Evolutionary conservation across 495 filamentous ascomycete species (phyloP), one percentile per base, ranked within the genome.

Genomic region (Polyplosphaeria fusca): DNA sequence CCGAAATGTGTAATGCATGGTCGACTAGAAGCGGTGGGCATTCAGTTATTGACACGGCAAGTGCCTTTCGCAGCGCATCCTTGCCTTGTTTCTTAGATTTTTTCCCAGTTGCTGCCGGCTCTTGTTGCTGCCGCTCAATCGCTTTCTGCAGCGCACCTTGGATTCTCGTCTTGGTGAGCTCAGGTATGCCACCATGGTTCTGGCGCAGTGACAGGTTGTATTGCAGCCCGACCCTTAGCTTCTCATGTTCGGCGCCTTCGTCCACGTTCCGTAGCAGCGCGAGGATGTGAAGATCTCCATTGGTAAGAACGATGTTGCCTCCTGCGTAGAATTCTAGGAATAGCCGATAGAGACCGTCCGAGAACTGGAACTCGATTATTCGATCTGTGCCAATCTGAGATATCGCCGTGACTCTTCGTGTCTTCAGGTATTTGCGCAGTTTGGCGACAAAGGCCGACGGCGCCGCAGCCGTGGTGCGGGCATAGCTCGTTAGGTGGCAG

Each of bases 321-420:
- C 81, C 82, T 3, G 93, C 92, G 71, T 93, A 98, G 73, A 98
- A 98, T 71, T 98, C 93, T 35, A 98, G 74, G 67, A 89, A 95
- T 30, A 98, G 74, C 32, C 85, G 79, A 67, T 92, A 96, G 58
- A 81, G 77, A 18, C 93, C 92, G 75, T 96, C 90, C 65, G 87
- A 92, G 70, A 98, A 96, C 68, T 85, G 80, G 49, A 97, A 81
- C 66, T 96, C 90, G 50, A 98, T 86, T 52, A 98, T 86, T 18
- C 93, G 84, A 69, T 98, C 93, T 0, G 91, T 96, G 30, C 91
- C 93, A 47, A 98, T 79, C 69, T 98, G 93, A 3, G 79, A 73
- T 24, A 98, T 78, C 0, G 79, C 73, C 0, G 92, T 96, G 39
- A 95, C 81, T 42, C 93, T 77, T 51, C 93, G 78, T 4, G 92